Conservation (phyloP, 2,329 filamentous ascomycete genomes). For the Epichloe typhina region DNA sequence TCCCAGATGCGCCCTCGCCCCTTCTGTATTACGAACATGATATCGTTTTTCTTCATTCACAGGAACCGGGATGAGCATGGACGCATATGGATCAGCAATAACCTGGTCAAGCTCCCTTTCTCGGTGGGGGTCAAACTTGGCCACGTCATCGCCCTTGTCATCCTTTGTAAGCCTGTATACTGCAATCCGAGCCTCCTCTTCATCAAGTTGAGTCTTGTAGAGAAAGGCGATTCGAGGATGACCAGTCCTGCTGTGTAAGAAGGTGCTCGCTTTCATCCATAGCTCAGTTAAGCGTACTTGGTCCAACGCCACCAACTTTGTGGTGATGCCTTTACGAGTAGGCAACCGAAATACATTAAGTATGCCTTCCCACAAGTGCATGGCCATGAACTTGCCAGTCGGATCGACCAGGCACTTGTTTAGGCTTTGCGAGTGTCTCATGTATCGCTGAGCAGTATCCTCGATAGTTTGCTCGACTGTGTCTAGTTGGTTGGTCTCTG, state of each 20-base stretch:
- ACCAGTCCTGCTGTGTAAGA: constrained; percentile 44
- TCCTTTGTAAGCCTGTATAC: constrained; percentile 46
- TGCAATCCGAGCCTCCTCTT: constrained; percentile 40
- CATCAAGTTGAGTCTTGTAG: constrained; percentile 40
- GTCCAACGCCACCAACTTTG: constrained; percentile 35
- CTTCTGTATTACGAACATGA: constrained; percentile 40
- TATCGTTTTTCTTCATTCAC: constrained; percentile 46
- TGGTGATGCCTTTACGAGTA: constrained; percentile 29
- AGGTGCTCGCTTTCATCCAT: constrained; percentile 44
- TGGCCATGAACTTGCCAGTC: constrained; percentile 46
- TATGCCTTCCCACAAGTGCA: constrained; percentile 49
- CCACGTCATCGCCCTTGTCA: constrained; percentile 40
- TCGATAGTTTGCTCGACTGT: constrained; percentile 37
- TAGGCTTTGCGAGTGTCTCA: constrained; percentile 69
- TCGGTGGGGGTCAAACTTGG: constrained; percentile 40
- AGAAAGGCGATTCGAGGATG: constrained; percentile 45
- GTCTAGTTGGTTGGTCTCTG: constrained; percentile 35
- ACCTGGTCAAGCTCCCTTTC: constrained; percentile 42
- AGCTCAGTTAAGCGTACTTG: constrained; percentile 45
- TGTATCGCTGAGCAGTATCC: constrained; percentile 43
- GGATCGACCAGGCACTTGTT: constrained; percentile 79
- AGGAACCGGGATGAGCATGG: constrained; percentile 49
- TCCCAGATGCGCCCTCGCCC: constrained; percentile 45
- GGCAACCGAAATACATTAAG: constrained; percentile 41
- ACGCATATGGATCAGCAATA: constrained; percentile 41